Evolutionary conservation across 2,329 filamentous ascomycete genomes (phyloP).

Genomic region (Ophiostoma pallidulum): DNA sequence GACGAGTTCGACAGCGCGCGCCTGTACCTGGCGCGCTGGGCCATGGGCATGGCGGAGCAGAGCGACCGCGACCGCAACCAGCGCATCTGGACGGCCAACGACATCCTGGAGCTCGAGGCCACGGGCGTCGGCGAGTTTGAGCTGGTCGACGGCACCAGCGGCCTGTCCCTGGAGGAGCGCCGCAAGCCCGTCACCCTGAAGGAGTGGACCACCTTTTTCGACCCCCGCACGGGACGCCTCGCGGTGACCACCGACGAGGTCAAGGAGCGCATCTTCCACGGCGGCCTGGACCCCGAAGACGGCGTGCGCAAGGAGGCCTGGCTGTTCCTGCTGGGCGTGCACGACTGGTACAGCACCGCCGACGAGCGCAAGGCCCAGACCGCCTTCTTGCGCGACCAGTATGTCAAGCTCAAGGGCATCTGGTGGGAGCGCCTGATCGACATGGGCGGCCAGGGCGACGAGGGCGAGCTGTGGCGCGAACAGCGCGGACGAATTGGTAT

Average conservation of each 20-base stretch:
- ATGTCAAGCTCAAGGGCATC: conserved; percentile 81
- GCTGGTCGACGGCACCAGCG: conserved; percentile 66
- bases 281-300: conserved; percentile 78
- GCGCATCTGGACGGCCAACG: conserved; percentile 85
- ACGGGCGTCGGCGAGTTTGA: conserved; percentile 95
- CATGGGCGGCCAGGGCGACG: conserved; percentile 65
- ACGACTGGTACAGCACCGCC: conserved; percentile 82
- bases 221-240: conserved; percentile 61
- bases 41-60: conserved; percentile 97
- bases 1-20: conserved; percentile 96
- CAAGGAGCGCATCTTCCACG: conserved; percentile 95
- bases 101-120: conserved; percentile 88
- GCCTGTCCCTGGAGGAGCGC: conserved; percentile 64
- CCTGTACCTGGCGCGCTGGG: conserved; percentile 91
- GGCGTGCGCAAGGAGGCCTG: conserved; percentile 93
- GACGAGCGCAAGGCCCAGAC: conserved; percentile 77
- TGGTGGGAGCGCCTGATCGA: conserved; percentile 96
- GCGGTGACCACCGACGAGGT: conserved; percentile 81
- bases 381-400: conserved; percentile 83
- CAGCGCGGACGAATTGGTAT: conserved; percentile 88
- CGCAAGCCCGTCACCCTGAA: conserved; percentile 67
- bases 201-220: conserved; percentile 91
- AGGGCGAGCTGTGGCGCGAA: conserved; percentile 94
- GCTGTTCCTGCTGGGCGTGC: conserved; percentile 85
- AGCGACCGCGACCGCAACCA: conserved; percentile 79